Conservation (phyloP, 2,329 filamentous ascomycete genomes). For the Claviceps africana region DNA sequence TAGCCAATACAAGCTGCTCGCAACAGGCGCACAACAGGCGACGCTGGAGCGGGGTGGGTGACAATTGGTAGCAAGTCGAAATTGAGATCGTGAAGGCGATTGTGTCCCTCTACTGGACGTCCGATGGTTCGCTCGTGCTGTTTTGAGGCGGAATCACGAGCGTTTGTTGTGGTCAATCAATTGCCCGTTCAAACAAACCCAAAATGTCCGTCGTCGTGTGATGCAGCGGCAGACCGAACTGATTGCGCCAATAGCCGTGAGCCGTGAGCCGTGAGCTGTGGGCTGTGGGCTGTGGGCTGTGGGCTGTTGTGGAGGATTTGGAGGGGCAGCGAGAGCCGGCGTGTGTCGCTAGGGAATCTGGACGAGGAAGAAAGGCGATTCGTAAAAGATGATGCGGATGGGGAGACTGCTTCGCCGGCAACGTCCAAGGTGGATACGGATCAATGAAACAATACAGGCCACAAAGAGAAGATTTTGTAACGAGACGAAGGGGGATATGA, state of each 20-base stretch:
- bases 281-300: not conserved
- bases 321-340: slow-evolving; percentile 2
- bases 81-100: slow-evolving; percentile 2
- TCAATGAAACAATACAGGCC: not conserved
- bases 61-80: slow-evolving; percentile 1
- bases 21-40: slow-evolving; percentile 7
- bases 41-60: slow-evolving; percentile 1
- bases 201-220: not conserved
- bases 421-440: not conserved
- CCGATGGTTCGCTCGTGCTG: not conserved
- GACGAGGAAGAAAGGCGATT: not conserved
- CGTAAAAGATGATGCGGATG: not conserved
- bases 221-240: not conserved
- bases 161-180: not conserved
- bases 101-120: not conserved
- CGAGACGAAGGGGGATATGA: not conserved
- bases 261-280: not conserved
- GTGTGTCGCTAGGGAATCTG: not conserved
- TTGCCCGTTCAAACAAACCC: not conserved
- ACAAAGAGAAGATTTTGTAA: not conserved
- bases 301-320: slow-evolving; percentile 2
- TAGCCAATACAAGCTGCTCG: slow-evolving; percentile 16
- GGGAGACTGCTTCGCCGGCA: not conserved
- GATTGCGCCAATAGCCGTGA: not conserved
- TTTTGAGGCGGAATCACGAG: not conserved